Base-by-base conservation (phyloP, 805 yeast species). In the Yamadazyma akitaensis region DNA sequence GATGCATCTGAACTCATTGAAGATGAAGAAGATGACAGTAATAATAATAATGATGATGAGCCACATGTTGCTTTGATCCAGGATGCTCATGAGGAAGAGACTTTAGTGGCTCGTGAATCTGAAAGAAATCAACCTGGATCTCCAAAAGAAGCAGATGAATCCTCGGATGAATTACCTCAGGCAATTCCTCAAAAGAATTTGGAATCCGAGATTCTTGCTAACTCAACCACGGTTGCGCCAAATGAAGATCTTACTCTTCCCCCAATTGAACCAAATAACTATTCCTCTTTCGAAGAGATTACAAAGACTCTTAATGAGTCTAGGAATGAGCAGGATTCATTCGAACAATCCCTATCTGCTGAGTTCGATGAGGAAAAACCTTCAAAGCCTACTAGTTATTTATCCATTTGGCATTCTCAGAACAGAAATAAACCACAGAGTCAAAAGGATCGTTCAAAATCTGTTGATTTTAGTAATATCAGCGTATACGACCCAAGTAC, bases 321-420 rank as follows among this genome's bases (percentile, higher is more conserved):
- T 7, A 38, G 30, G 18, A 32, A 43, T 16, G 46, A 51, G 14
- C 56, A 53, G 42, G 57, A 50, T 26, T 55, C 67, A 7, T 70
- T 56, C 48, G 77, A 72, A 49, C 70, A 68, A 40, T 61, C 67
- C 0, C 57, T 71, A 16, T 71, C 76, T 2, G 77, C 76, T 0
- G 76, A 72, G 40, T 59, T 68, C 46, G 76, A 71, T 37, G 54
- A 44, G 7, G 74, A 64, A 10, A 57, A 54, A 24, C 40, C 49
- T 11, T 18, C 48, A 2, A 55, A 58, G 26, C 58, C 65, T 1
- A 44, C 51, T 4, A 53, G 60, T 44, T 72, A 63, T 51, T 57
- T 71, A 24, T 63, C 74, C 2, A 72, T 72, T 25, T 72, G 77
- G 77, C 76, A 64, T 44, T 60, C 66, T 1, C 76, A 71, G 48